A percentile compares a stretch with the other conserved stretches of the same genome.
Evolutionary conservation across 2,329 filamentous ascomycete genomes (phyloP).

Genomic region (Ophiostoma australiae): DNA sequence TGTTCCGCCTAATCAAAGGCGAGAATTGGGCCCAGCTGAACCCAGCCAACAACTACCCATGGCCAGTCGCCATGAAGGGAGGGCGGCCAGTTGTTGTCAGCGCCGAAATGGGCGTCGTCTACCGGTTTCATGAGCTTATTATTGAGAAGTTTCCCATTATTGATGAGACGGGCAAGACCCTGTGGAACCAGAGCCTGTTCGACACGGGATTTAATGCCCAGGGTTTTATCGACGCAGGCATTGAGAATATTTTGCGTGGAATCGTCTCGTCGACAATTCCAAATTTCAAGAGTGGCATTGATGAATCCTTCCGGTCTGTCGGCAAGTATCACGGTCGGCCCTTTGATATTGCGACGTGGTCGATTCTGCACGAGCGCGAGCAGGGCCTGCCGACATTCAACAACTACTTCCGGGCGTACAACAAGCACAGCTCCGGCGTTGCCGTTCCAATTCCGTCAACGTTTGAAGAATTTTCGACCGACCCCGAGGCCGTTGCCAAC

Average conservation of each 20-base stretch:
- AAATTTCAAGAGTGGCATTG: conserved; percentile 28
- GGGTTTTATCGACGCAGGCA: conserved; percentile 25
- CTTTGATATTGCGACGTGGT: conserved; percentile 27
- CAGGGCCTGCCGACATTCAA: conserved; percentile 27
- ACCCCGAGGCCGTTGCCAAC: conserved; percentile 20
- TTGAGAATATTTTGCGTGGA: conserved; percentile 24
- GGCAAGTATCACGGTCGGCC: conserved; percentile 25
- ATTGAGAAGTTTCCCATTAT: conserved; percentile 25
- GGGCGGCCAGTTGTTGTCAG: conserved; percentile 24
- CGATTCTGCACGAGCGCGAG: conserved; percentile 27
- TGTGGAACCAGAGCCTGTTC: conserved; percentile 26
- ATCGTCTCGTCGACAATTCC: conserved; percentile 20
- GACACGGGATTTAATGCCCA: conserved; percentile 25
- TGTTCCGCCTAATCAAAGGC: conserved; percentile 25
- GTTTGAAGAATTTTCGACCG: conserved; percentile 24
- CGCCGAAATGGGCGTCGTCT: conserved; percentile 26
- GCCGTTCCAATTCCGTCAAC: conserved; percentile 15
- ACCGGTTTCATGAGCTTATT: conserved; percentile 28
- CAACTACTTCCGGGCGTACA: conserved; percentile 27
- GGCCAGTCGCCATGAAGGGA: conserved; percentile 23
- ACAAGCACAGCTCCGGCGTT: conserved; percentile 22
- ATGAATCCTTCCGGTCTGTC: conserved; percentile 25
- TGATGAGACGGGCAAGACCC: conserved; percentile 20
- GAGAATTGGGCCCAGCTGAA: conserved; percentile 25
- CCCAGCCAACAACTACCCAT: conserved; percentile 26